Percentiles rank a stretch among this genome's conserved stretches.
These are phyloP conservation scores for Gossypium raimondii DNA, from an alignment of 345 rosid species.

Conservation along the genomic window DNA sequence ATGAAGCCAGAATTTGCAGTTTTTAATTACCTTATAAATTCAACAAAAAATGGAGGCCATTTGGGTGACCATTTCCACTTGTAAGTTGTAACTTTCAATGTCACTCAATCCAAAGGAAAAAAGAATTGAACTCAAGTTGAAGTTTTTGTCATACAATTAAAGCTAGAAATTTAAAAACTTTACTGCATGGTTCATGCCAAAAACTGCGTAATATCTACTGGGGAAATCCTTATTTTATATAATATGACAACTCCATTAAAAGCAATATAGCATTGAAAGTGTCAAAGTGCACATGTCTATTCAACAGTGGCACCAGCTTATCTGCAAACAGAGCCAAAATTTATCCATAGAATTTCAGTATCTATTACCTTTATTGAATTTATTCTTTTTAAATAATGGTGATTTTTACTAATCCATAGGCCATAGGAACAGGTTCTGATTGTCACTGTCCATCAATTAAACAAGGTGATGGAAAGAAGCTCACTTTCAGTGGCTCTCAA, in stretches of 20 bases:
- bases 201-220: not conserved
- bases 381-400: too few species aligned
- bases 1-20: not conserved
- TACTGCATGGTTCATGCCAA: not conserved
- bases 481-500: not conserved
- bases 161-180: not conserved
- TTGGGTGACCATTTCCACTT: slow-evolving; percentile 7
- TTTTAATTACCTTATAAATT: not conserved
- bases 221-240: not conserved
- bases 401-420: too few species aligned
- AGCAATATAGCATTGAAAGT: not conserved
- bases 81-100: slow-evolving; percentile 15
- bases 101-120: slow-evolving; percentile 8
- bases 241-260: not conserved
- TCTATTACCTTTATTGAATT: too few species aligned
- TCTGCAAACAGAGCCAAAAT: not conserved
- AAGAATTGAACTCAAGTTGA: not conserved
- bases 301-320: not conserved
- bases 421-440: not conserved
- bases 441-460: not conserved
- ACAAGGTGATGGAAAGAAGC: not conserved
- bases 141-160: not conserved
- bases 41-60: slow-evolving; percentile 9
- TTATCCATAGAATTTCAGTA: too few species aligned
- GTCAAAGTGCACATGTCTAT: not conserved